Percentiles rank a stretch among this genome's conserved stretches.
Conservation (phyloP, 805 yeast genomes). For the Teunomyces atbi region DNA sequence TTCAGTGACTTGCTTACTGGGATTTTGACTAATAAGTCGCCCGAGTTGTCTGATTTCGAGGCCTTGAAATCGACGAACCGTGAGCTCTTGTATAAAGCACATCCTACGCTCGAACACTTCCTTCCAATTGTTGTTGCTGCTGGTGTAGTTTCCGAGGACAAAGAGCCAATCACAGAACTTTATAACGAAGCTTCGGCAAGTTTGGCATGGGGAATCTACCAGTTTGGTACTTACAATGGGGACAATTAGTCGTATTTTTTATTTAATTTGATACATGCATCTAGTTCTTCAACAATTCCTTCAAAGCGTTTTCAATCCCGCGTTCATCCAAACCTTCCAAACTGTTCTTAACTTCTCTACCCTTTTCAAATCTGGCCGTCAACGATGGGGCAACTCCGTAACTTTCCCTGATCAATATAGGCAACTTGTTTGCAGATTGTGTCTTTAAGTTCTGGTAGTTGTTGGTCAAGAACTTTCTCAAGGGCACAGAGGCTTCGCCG, state of each 20-base stretch:
- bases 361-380: slow-evolving; percentile 68
- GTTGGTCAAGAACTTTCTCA: slow-evolving; percentile 61
- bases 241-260: neutral
- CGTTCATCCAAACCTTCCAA: slow-evolving; percentile 48
- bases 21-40: slow-evolving; percentile 31
- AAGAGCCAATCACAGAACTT: slow-evolving; percentile 38
- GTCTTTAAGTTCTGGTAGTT: slow-evolving; percentile 65
- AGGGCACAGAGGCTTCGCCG: slow-evolving; percentile 66
- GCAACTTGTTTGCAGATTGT: slow-evolving; percentile 57
- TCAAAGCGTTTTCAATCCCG: slow-evolving; percentile 42
- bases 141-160: slow-evolving; percentile 46
- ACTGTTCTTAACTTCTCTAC: slow-evolving; percentile 47
- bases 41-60: slow-evolving; percentile 37
- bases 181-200: slow-evolving; percentile 45
- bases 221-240: slow-evolving; percentile 28
- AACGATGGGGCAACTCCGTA: slow-evolving; percentile 69
- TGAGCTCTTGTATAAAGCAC: slow-evolving; percentile 49
- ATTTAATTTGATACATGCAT: slow-evolving; percentile 3
- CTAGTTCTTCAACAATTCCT: slow-evolving; percentile 33
- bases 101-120: slow-evolving; percentile 78
- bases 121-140: slow-evolving; percentile 63
- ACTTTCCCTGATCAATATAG: slow-evolving; percentile 78
- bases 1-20: slow-evolving; percentile 49
- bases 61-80: slow-evolving; percentile 28
- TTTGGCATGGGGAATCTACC: slow-evolving; percentile 71